Evolutionary conservation across 129 eudicot genomes (phyloP).

Genomic region (Arctium lappa): DNA sequence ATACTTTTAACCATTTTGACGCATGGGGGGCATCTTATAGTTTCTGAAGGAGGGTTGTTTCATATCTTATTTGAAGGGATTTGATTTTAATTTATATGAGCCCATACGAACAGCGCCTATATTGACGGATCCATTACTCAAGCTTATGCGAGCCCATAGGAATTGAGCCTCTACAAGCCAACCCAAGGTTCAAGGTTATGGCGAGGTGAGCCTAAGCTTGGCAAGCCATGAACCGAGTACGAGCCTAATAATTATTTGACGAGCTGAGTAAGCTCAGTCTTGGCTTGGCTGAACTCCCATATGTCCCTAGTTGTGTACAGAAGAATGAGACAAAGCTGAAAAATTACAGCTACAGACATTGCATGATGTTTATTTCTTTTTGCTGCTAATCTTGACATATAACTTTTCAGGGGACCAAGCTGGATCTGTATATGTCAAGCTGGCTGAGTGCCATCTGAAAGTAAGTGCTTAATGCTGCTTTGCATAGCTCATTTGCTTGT

Average conservation of each 20-base stretch:
- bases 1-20: neutral
- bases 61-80: neutral
- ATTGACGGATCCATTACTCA: neutral
- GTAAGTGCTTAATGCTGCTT: conserved; percentile 35
- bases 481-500: neutral
- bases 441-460: conserved; percentile 84
- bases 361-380: neutral
- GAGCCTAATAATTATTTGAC: neutral
- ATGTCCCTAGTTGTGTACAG: neutral
- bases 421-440: conserved; percentile 78
- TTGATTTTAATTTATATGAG: neutral
- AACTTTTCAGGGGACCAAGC: conserved; percentile 91
- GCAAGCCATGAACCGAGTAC: conserved; percentile 11
- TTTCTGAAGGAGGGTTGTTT: neutral
- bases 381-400: conserved; percentile 17
- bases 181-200: neutral
- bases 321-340: neutral
- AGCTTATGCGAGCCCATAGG: neutral
- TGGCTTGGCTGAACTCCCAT: conserved; percentile 13
- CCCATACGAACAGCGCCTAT: neutral
- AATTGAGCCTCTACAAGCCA: neutral
- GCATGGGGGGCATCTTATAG: neutral
- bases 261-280: conserved; percentile 2
- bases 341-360: neutral
- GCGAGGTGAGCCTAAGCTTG: neutral